Conservation (phyloP, 768 basidiomycete species). For the Pleurotus giganteus region DNA sequence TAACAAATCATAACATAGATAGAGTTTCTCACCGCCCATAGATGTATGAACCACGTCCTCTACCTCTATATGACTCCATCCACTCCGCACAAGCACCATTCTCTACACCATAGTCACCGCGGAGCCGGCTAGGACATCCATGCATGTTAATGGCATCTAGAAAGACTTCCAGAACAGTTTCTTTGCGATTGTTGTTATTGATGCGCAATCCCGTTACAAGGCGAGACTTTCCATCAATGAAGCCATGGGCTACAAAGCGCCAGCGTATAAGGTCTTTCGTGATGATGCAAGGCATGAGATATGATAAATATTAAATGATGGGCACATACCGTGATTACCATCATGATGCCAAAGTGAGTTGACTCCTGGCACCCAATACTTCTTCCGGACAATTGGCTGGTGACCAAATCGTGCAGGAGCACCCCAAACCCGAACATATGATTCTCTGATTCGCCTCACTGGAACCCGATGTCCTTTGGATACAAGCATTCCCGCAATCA, state of each 20-base stretch:
- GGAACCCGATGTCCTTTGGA: conserved; percentile 20
- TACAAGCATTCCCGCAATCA: conserved; percentile 22
- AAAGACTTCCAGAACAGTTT: conserved; percentile 30
- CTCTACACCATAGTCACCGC: conserved; percentile 33
- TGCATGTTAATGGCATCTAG: conserved; percentile 18
- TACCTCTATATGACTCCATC: conserved; percentile 22
- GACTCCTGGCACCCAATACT: conserved; percentile 30
- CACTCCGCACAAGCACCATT: conserved; percentile 22
- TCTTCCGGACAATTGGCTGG: conserved; percentile 19
- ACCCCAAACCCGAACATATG: conserved; percentile 20
- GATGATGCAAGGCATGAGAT: conserved; percentile 19
- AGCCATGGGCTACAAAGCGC: conserved; percentile 26
- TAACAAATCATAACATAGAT: not conserved
- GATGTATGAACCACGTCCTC: conserved; percentile 28
- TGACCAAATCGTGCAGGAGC: conserved; percentile 20
- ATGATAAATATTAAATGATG: conserved; percentile 10
- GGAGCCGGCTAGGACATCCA: conserved; percentile 24
- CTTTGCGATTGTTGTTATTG: conserved; percentile 29
- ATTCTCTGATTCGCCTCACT: conserved; percentile 14
- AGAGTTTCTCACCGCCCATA: conserved; percentile 25
- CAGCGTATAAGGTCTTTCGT: conserved; percentile 21
- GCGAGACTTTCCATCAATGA: conserved; percentile 27
- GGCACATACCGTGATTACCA: conserved; percentile 30
- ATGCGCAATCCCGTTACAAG: conserved; percentile 26
- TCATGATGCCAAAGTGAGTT: conserved; percentile 40